Base-by-base conservation (phyloP, 331 rosid genomes). In the Rhamnella rubrinervis region DNA sequence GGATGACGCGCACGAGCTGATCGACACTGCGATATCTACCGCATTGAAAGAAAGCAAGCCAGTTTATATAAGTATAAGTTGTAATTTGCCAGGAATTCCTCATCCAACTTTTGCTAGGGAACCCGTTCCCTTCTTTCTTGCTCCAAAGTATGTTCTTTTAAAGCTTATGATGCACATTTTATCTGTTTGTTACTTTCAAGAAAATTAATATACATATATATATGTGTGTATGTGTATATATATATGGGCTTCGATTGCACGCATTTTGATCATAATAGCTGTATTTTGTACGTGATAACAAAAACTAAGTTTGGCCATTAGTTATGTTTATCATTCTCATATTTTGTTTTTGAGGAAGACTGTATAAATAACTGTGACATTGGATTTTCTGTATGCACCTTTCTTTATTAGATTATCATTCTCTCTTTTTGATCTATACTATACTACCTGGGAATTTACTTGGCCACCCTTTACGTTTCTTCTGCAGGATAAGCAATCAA, bases 41-140 rank as follows among this genome's bases (percentile, higher is more conserved):
- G 96, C 96, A 23, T 77, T 92, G 83, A 86, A 92, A 77, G 96
- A 92, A 79, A 87, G 98, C 84, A 89, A 92, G 68, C 98, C 98
- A 17, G 93, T 76, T 61, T 92, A 89, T 58, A 86, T 92, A 35
- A 92, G 93, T 76, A 80, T 92, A 59, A 35, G 98, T 70, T 90
- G 96, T 70, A 92, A 92, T 68, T 74, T 92, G 74, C 75, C 96
- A 52, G 92, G 81, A 70, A 77, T 88, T 72, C 80, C 83, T 41
- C 92, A 90, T 68, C 88, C 96, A 15, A 85, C 98, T 77, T 92
- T 92, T 76, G 75, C 80, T 44, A 78, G 87, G 70, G 96, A 92
- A 17, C 98, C 96, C 0, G 93, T 92, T 35, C 96, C 96, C 7
- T 92, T 92, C 87, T 88, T 49, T 31, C 85, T 88, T 56, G 76